These are phyloP conservation scores for Xylaria multiplex DNA, from an alignment of 2,329 filamentous ascomycete genomes.

Conservation along the genomic window DNA sequence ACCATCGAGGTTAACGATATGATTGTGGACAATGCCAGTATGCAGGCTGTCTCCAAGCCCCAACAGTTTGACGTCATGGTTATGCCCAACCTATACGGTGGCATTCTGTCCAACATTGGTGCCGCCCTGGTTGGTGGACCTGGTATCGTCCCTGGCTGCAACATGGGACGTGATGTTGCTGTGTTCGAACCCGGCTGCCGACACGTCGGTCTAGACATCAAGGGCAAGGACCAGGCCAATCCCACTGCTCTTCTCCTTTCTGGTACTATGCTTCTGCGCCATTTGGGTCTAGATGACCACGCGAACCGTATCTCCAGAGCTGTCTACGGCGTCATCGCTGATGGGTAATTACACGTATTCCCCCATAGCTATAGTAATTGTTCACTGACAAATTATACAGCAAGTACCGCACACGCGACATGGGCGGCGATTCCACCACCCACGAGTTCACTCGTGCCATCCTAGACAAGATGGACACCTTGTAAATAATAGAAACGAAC, in stretches of 20 bases:
- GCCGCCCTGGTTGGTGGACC: slow-evolving; percentile 96
- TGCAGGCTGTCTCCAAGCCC: slow-evolving; percentile 96
- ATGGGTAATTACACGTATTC: slow-evolving; percentile 72
- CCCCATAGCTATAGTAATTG: not conserved
- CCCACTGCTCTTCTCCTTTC: slow-evolving; percentile 95
- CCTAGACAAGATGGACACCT: slow-evolving; percentile 90
- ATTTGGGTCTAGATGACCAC: slow-evolving; percentile 96
- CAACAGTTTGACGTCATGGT: slow-evolving; percentile 99
- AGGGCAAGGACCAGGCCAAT: slow-evolving; percentile 99
- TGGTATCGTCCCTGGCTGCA: slow-evolving; percentile 97
- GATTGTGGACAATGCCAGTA: slow-evolving; percentile 99
- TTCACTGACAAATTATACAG: slow-evolving; percentile 63
- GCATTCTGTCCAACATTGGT: slow-evolving; percentile 98
- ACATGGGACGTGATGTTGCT: slow-evolving; percentile 98
- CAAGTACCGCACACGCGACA: slow-evolving; percentile 89
- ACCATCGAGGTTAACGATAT: slow-evolving; percentile 97
- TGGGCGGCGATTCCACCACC: slow-evolving; percentile 90
- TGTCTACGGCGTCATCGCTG: slow-evolving; percentile 79
- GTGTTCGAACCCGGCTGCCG: slow-evolving; percentile 99
- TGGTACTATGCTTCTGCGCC: slow-evolving; percentile 95
- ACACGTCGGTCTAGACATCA: slow-evolving; percentile 99
- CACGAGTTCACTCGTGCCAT: slow-evolving; percentile 96
- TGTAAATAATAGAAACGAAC: slow-evolving; percentile 57
- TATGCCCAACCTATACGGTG: slow-evolving; percentile 99
- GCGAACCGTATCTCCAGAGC: slow-evolving; percentile 97